Evolutionary conservation across 345 rosid genomes (phyloP), one percentile per base, ranked within the genome.

Genomic region (Pistacia integerrima): DNA sequence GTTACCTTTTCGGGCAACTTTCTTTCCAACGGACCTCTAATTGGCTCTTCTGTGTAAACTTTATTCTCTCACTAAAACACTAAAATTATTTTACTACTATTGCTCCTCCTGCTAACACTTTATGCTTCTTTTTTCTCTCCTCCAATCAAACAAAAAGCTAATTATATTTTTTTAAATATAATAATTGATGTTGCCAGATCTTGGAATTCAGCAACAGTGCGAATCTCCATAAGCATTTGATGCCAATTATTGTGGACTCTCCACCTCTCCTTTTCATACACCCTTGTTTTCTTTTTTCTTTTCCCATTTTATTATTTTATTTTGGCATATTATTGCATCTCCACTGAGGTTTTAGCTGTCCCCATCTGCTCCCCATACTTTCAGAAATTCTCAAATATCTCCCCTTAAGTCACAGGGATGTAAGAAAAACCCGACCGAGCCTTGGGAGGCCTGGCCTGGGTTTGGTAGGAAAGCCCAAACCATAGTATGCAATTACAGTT

Each of bases 221-320:
- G 91, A 84, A 85, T 90, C 95, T 91, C 94, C 72, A 82, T 84
- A 78, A 79, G 94, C 90, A 93, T 92, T 92, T 83, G 90, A 89
- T 89, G 90, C 92, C 86, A 81, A 87, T 84, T 80, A 80, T 84
- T 77, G 85, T 79, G 86, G 84, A 76, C 77, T 80, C 85, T 80
- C 88, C 81, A 73, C 83, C 88, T 80, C 76, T 68, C 69, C 74
- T 74, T 82, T 76, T 38, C 13, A n/a, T n/a, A 13, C 25, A 55
- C 66, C 75, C 70, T 72, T 80, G 66, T 80, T 58, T 80, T 35
- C 8, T 18, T 55, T 8, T 48, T 17, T 67, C 11, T 44, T 44
- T 35, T 66, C 33, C 33, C 33, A 30, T 30, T 30, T 30, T 30
- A 30, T 30, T 30, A 30, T 30, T 30, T 30, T 30, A 30, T 30